phyloP scores from a whole-genome alignment of 148 eudicot species.

The Silene latifolia region DNA sequence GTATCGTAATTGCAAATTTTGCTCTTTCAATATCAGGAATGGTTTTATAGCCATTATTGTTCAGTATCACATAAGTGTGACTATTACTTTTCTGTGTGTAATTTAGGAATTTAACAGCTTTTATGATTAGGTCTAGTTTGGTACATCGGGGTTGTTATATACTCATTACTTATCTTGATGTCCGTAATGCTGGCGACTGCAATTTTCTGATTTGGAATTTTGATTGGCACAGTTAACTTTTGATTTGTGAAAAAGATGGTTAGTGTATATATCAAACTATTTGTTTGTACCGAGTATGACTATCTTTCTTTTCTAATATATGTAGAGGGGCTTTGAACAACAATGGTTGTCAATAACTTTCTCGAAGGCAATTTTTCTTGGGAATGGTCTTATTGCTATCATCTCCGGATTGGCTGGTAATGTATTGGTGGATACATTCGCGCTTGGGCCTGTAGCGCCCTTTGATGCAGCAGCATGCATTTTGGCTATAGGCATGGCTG shows the following conservation, averaged over 20 bases:
- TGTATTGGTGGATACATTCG: constrained; percentile 68
- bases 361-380: constrained; percentile 95
- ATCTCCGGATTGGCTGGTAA: constrained; percentile 83
- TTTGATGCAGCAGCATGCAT: constrained; percentile 95
- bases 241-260: not conserved
- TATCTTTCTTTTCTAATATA: constrained; percentile 15
- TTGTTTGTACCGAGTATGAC: constrained; percentile 8
- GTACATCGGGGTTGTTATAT: not conserved
- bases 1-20: not conserved
- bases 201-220: not conserved
- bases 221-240: not conserved
- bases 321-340: constrained; percentile 87
- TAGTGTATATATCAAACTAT: not conserved
- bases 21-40: not conserved
- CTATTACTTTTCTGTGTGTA: not conserved
- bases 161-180: not conserved
- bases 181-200: not conserved
- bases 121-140: not conserved
- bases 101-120: not conserved
- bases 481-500: constrained; percentile 94
- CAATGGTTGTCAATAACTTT: constrained; percentile 92
- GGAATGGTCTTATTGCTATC: constrained; percentile 92
- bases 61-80: not conserved
- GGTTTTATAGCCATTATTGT: not conserved
- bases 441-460: constrained; percentile 90